Evolutionary conservation across 257 asterid genomes (phyloP), one percentile per base, ranked within the genome.

Genomic region (Mentha longifolia): DNA sequence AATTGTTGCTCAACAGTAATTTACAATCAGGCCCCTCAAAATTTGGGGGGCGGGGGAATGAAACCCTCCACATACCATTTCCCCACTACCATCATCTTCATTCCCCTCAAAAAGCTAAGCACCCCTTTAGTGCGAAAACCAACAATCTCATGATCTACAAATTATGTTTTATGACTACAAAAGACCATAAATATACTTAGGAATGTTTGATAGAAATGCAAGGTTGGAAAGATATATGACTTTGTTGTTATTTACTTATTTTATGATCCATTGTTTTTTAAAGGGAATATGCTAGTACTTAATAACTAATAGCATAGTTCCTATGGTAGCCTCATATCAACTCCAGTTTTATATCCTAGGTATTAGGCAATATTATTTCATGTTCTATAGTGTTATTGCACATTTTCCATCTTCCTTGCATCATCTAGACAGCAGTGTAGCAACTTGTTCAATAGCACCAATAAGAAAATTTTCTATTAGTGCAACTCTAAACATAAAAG

Each of bases 391-490:
- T 33, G 39, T 5, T 7, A 33, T 33, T 33, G 8, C 39, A 33
- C 39, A 33, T 33, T 33, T 33, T 33, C 39, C 39, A 33, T 71
- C 35, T 12, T 39, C 65, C 6, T 33, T 7, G 49, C 68, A 25
- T 65, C 73, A 39, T 55, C 56, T 76, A 39, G 30, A 47, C 47
- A 63, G 13, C 42, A 45, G 30, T 13, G 50, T 33, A 55, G 54
- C 56, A 42, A 52, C 30, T 11, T 51, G 35, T 42, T 61, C 60
- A 30, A 69, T 43, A 35, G 66, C 56, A 63, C 70, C 52, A 59
- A 50, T 11, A 28, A 19, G 35, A 30, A 28, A 76, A 16, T 42
- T 17, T 12, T 65, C 19, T 70, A 5, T 47, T n/a, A 55, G 33
- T 46, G 30, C 13, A 14, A 65, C 17, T 19, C 56, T 22, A 54